Base-by-base conservation (phyloP, 306 rosid genomes). In the Pterocarpus santalinus region DNA sequence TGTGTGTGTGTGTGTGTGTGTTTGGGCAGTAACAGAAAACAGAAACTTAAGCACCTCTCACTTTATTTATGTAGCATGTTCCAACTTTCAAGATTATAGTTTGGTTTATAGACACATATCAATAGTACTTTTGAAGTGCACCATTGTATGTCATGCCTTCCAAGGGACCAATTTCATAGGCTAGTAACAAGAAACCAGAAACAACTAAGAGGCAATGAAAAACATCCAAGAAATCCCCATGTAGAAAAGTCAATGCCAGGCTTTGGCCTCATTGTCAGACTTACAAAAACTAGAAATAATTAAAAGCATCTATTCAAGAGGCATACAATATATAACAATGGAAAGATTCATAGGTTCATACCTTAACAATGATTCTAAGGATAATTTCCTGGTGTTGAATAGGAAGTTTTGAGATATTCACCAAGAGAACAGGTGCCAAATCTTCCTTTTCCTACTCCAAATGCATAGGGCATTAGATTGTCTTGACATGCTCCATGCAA, bases 351-450 rank as follows among this genome's bases (percentile, higher is more conserved):
- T 55, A 4, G 76, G 39, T 69, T 17, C 15, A 66, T 86, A 95
- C 99, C 97, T 93, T 90, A 68, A 84, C 77, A 80, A 87, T 56
- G 64, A 93, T 80, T 89, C 99, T 90, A 62, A 95, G 90, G 81
- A 95, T 85, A 81, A 93, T 95, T 76, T 95, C 97, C 73, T 93
- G 97, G 89, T 95, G 97, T 88, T 91, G 97, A 81, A 63, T 80
- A 81, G 97, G 95, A 81, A 95, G 93, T 88, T 87, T 90, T 35
- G 97, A 91, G 87, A 95, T 85, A 83, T 92, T 92, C 75, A 82
- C 80, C 87, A 95, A 81, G 78, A 95, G 90, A 72, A 77, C 82
- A 71, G 97, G 94, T 58, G 95, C 91, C 90, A 95, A 86, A 76
- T 89, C 89, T 77, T 84, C 93, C 79, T 95, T 95, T 82, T 86